phyloP scores from a whole-genome alignment of 1,284 basidiomycete species.

The Ustanciosporium gigantosporum region DNA sequence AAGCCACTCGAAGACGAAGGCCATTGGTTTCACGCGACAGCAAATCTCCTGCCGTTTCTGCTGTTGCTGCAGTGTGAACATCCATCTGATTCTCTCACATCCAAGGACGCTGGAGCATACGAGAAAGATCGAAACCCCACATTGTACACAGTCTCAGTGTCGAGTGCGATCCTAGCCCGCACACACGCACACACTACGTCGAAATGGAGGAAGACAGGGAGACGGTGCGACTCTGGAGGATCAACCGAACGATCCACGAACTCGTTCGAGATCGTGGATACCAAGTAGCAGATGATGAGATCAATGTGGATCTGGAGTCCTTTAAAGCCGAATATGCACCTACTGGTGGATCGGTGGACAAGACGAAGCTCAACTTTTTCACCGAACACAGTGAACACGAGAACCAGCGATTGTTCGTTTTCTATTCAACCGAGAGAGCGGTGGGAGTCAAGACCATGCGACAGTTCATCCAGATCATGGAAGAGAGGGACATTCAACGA shows the following conservation, averaged over 20 bases:
- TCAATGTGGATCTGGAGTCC: constrained; percentile 76
- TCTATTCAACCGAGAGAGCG: constrained; percentile 68
- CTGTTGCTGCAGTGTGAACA: no score
- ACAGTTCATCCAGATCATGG: constrained; percentile 56
- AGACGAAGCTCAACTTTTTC: constrained; percentile 57
- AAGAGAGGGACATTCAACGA: constrained; percentile 75
- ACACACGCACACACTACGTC: no score
- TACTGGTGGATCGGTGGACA: constrained; percentile 63
- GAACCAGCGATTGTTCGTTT: constrained; percentile 85
- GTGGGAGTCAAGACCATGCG: constrained; percentile 61
- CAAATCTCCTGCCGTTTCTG: no score
- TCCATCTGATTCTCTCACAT: no score
- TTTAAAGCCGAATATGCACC: constrained; percentile 67
- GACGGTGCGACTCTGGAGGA: constrained; percentile 82
- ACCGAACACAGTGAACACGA: constrained; percentile 59
- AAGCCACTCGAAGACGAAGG: no score
- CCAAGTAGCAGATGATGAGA: constrained; percentile 86
- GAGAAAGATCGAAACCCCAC: no score
- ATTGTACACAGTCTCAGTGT: no score
- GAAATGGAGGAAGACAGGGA: constrained; percentile 62
- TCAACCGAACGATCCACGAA: constrained; percentile 95
- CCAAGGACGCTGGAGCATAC: no score
- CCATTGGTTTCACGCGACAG: no score
- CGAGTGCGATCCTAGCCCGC: no score
- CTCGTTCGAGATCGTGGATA: constrained; percentile 85